A percentile compares a stretch with the other conserved stretches of the same genome.
phyloP scores from a whole-genome alignment of 352 stramenopile genomes.

The Pythium phragmiticola region DNA sequence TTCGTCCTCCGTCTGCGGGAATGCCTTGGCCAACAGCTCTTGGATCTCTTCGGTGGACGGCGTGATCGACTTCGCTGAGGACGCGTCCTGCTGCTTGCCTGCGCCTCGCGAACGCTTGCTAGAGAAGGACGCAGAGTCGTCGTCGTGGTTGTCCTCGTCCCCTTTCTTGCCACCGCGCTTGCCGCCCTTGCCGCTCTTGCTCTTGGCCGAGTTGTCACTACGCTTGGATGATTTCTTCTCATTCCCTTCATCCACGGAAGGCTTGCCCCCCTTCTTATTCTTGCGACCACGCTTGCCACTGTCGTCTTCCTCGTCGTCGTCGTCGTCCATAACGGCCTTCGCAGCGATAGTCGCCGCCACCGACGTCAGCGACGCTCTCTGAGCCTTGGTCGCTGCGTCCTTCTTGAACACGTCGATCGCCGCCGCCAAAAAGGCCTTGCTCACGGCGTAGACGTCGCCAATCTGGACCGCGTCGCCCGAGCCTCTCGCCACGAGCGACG shows the following conservation, averaged over 20 bases:
- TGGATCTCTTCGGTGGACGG: slow-evolving; percentile 44
- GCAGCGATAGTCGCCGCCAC: neutral
- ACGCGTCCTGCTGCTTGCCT: slow-evolving; percentile 20
- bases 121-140: slow-evolving; percentile 1
- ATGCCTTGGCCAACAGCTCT: slow-evolving; percentile 47
- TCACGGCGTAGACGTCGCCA: slow-evolving; percentile 58
- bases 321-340: slow-evolving; percentile 29
- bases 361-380: slow-evolving; percentile 35
- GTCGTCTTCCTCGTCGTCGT: slow-evolving; percentile 41
- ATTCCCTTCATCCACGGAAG: slow-evolving; percentile 13
- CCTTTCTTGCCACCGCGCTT: slow-evolving; percentile 50
- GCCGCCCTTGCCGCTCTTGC: slow-evolving; percentile 31
- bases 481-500: slow-evolving; percentile 30
- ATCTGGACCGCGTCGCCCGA: slow-evolving; percentile 48
- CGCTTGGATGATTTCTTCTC: slow-evolving; percentile 45
- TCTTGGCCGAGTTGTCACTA: slow-evolving; percentile 31
- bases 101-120: slow-evolving; percentile 30
- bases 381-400: slow-evolving; percentile 46
- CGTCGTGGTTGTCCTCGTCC: slow-evolving; percentile 18
- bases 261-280: slow-evolving; percentile 27
- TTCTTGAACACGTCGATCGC: slow-evolving; percentile 48
- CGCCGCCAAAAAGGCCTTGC: slow-evolving; percentile 48
- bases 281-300: slow-evolving; percentile 41
- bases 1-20: slow-evolving; percentile 56
- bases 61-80: slow-evolving; percentile 37